These are phyloP conservation scores for Adansonia gregorii DNA, from an alignment of 441 rosid species.

Conservation along the genomic window DNA sequence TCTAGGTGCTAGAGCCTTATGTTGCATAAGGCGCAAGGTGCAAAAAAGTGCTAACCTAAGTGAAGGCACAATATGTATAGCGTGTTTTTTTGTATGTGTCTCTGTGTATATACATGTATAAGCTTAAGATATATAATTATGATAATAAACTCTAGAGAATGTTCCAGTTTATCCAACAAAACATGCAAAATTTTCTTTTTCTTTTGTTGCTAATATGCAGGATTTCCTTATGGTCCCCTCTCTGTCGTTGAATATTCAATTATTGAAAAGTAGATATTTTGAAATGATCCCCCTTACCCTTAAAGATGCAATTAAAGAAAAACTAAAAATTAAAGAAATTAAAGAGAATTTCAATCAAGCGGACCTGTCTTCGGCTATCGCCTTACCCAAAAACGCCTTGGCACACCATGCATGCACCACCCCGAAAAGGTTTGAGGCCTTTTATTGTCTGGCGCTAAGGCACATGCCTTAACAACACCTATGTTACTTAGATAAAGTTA, in stretches of 20 bases:
- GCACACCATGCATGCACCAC: background rate
- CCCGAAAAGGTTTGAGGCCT: background rate
- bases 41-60: background rate
- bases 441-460: background rate
- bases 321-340: background rate
- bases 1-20: background rate
- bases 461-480: background rate
- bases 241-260: background rate
- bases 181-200: conserved; percentile 3
- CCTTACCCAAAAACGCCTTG: no score
- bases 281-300: background rate
- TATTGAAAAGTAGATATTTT: background rate
- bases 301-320: background rate
- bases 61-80: background rate
- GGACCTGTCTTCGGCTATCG: background rate
- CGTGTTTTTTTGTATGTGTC: background rate
- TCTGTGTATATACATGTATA: background rate
- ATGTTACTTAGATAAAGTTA: background rate
- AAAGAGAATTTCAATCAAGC: conserved; percentile 1
- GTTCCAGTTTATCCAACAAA: background rate
- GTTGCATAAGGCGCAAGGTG: background rate
- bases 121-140: background rate
- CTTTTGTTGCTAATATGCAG: conserved; percentile 2
- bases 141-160: background rate
- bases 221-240: background rate